Evolutionary conservation across 208 protist species (phyloP).

Genomic region (Trypanosoma platydactyli): DNA sequence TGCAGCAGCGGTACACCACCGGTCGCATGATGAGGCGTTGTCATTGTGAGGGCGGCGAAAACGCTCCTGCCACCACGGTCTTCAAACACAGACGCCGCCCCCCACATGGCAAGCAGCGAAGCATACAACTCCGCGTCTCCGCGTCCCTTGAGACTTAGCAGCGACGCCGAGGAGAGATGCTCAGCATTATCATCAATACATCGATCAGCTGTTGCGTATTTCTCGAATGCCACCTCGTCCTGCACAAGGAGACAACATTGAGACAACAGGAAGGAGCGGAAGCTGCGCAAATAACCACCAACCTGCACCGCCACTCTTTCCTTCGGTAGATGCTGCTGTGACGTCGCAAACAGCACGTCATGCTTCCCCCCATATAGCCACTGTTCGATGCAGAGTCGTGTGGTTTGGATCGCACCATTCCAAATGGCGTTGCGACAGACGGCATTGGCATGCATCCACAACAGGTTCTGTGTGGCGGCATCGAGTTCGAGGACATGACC

Average conservation of each 20-base stretch:
- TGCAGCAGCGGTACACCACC: conserved; percentile 12
- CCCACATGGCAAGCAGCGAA: conserved; percentile 11
- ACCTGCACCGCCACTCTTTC: neutral
- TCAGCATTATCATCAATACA: neutral
- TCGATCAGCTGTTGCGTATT: neutral
- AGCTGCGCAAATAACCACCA: conserved; percentile 11
- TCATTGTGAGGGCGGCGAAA: conserved; percentile 18
- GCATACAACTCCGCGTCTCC: conserved; percentile 9
- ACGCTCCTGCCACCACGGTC: too few relatives aligned
- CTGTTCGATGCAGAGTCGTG: conserved; percentile 14
- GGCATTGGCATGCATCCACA: conserved; percentile 28
- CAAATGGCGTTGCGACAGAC: conserved; percentile 29
- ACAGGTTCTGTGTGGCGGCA: conserved; percentile 1
- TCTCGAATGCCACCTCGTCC: conserved; percentile 14
- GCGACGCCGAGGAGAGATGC: conserved; percentile 3
- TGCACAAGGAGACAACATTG: conserved; percentile 24
- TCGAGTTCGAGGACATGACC: neutral
- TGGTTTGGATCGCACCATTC: conserved; percentile 19
- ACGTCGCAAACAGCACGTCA: conserved; percentile 13
- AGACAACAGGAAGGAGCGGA: conserved; percentile 9
- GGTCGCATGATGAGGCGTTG: neutral
- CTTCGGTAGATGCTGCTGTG: neutral
- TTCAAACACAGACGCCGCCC: neutral
- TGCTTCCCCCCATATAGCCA: conserved; percentile 22
- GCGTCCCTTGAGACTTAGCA: conserved; percentile 1